phyloP scores from a whole-genome alignment of 495 filamentous ascomycete genomes.

The Penicillium ochrochloron region DNA sequence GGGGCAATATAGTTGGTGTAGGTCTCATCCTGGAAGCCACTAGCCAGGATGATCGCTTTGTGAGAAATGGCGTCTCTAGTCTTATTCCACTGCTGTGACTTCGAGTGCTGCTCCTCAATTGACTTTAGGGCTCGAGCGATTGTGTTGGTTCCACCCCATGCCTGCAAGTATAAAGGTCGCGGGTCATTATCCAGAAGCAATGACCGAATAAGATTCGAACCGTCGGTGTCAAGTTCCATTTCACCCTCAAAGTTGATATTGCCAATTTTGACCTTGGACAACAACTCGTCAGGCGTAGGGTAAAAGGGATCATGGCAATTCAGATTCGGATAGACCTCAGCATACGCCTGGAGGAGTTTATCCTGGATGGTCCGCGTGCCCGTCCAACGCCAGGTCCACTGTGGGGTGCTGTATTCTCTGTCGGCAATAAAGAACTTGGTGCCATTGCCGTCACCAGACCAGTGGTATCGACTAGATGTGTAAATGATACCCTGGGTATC shows the following conservation, averaged over 20 bases:
- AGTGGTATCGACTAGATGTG: conserved; percentile 19
- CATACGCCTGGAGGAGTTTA: conserved; percentile 19
- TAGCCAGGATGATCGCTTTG: conserved; percentile 24
- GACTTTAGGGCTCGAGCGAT: conserved; percentile 43
- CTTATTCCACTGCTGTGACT: conserved; percentile 13
- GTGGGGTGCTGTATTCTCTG: conserved; percentile 5
- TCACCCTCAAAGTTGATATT: conserved; percentile 24
- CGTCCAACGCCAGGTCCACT: conserved; percentile 19
- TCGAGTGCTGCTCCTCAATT: conserved; percentile 28
- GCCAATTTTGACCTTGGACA: conserved; percentile 19
- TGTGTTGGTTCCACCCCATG: conserved; percentile 48
- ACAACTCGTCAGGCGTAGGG: conserved; percentile 15
- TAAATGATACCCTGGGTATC: conserved; percentile 39
- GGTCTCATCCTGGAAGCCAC: conserved; percentile 42
- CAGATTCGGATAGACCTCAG: conserved; percentile 19
- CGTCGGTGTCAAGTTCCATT: conserved; percentile 17
- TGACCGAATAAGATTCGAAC: conserved; percentile 12
- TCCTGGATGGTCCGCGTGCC: conserved; percentile 21
- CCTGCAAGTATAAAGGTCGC: conserved; percentile 19
- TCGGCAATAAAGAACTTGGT: conserved; percentile 9
- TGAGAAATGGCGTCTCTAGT: conserved; percentile 40
- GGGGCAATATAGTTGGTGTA: conserved; percentile 47
- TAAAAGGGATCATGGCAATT: conserved; percentile 18
- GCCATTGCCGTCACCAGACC: conserved; percentile 20
- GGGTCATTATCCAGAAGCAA: conserved; percentile 18